Evolutionary conservation across 2,329 filamentous ascomycete species (phyloP).

Genomic region (Myriosclerotinia curreyana): DNA sequence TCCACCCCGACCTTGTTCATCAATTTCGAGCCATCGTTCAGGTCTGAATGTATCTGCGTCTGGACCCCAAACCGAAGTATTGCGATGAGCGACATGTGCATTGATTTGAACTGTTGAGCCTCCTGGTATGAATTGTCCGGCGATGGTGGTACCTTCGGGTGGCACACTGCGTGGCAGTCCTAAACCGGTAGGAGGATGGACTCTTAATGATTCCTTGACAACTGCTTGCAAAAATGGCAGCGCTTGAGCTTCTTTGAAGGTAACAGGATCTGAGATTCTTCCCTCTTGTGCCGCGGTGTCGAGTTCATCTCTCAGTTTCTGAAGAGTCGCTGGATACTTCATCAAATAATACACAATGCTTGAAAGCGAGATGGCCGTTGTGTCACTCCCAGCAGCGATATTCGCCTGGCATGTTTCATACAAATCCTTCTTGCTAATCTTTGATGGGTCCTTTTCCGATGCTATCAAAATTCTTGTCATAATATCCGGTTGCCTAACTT

Average conservation of each 20-base stretch:
- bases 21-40: slow-evolving; percentile 49
- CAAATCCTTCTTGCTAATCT: slow-evolving; percentile 40
- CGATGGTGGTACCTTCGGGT: slow-evolving; percentile 44
- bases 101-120: slow-evolving; percentile 40
- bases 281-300: slow-evolving; percentile 29
- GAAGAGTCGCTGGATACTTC: slow-evolving; percentile 34
- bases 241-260: slow-evolving; percentile 43
- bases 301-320: slow-evolving; percentile 39
- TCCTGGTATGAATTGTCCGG: slow-evolving; percentile 43
- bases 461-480: slow-evolving; percentile 45
- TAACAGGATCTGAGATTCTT: slow-evolving; percentile 36
- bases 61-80: slow-evolving; percentile 47
- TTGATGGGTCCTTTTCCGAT: slow-evolving; percentile 38
- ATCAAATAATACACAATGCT: slow-evolving; percentile 47
- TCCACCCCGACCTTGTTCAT: slow-evolving; percentile 44
- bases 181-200: slow-evolving; percentile 49
- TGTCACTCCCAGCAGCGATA: slow-evolving; percentile 43
- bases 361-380: slow-evolving; percentile 49
- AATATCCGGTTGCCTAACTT: slow-evolving; percentile 40
- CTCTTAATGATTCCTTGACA: slow-evolving; percentile 51
- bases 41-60: slow-evolving; percentile 50
- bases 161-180: slow-evolving; percentile 51
- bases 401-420: slow-evolving; percentile 30
- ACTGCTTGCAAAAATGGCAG: slow-evolving; percentile 50
- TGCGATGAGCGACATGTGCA: slow-evolving; percentile 40